Base-by-base conservation (phyloP, 192 early-diverging fungal genomes). In the Podila minutissima region DNA sequence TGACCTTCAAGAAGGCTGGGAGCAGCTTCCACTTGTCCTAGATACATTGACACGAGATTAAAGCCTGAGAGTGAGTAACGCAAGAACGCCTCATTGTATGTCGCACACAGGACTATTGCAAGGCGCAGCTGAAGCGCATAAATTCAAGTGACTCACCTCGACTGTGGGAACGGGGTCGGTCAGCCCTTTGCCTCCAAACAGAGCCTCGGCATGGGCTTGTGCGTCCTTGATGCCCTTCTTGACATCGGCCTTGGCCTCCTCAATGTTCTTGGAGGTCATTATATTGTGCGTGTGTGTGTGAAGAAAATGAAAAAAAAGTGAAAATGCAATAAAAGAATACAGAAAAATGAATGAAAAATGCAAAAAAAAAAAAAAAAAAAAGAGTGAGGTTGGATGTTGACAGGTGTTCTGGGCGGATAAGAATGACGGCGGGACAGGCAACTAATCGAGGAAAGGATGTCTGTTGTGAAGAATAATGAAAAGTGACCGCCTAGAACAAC, bases 21-120 rank as follows among this genome's bases (percentile, higher is more conserved):
- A 99, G 86, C 48, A 99, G 87, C 79, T 96, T 90, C 98, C 98
- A 99, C 79, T 99, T 99, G 86, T 99, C 97, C 92, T 96, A 85
- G 22, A 57, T 46, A 46, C 33, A 29, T 15, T 33, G 33, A 11
- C 29, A 41, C 7, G 28, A 49, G 8, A 62, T n/a, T 20, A 33
- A 29, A 11, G 24, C 9, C 24, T 28, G 24, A 26, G 24, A 28
- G 24, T 28, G 6, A 29, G 28, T 4, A n/a, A 12, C 31, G 2
- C 17, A 7, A 5, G 29, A 38, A 60, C 35, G n/a, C 26, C 59
- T 10, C 26, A n/a, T 9, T 24, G 31, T 12, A 22, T 20, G 15
- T 55, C 65, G 3, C 19, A 11, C n/a, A 17, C 41, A 17, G 41
- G 41, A 3, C 41, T 0, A 15, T 37, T 37, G 3, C 41, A 46